Conservation (phyloP, 306 rosid species). For the Glycine soja region DNA sequence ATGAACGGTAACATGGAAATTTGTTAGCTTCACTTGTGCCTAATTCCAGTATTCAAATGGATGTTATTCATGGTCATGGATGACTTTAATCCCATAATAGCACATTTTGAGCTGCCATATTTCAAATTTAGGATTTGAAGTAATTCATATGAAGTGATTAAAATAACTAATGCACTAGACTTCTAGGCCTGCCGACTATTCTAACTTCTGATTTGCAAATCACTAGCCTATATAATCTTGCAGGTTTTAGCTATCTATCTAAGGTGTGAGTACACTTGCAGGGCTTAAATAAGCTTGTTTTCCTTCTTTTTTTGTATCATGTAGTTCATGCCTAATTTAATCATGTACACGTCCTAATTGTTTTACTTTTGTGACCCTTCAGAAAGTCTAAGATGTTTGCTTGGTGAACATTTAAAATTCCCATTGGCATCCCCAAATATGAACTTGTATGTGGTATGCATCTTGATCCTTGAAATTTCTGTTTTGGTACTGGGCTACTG, state of each 20-base stretch:
- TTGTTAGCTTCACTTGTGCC: neutral
- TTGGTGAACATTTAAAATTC: conserved; percentile 25
- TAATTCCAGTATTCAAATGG: neutral
- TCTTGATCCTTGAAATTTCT: too few relatives aligned
- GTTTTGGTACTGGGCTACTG: too few relatives aligned
- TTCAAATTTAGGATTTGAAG: conserved; percentile 9
- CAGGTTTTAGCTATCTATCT: conserved; percentile 1
- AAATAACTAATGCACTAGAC: neutral
- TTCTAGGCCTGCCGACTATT: neutral
- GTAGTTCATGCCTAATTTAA: neutral
- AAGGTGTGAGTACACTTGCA: neutral
- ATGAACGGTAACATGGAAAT: neutral
- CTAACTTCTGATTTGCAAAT: neutral
- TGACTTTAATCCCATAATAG: neutral
- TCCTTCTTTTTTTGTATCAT: neutral
- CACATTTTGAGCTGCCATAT: conserved; percentile 13
- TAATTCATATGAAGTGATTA: neutral
- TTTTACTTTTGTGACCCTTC: conserved; percentile 1
- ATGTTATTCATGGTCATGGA: neutral
- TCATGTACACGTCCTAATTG: neutral
- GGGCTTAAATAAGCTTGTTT: conserved; percentile 13
- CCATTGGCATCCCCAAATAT: conserved; percentile 1
- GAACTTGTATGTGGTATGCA: neutral
- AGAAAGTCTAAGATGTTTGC: conserved; percentile 4
- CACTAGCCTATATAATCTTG: neutral